Percentiles rank a stretch among this genome's conserved stretches.
Conservation (phyloP, 169 alveolate genomes). For the Babesia sp. region DNA sequence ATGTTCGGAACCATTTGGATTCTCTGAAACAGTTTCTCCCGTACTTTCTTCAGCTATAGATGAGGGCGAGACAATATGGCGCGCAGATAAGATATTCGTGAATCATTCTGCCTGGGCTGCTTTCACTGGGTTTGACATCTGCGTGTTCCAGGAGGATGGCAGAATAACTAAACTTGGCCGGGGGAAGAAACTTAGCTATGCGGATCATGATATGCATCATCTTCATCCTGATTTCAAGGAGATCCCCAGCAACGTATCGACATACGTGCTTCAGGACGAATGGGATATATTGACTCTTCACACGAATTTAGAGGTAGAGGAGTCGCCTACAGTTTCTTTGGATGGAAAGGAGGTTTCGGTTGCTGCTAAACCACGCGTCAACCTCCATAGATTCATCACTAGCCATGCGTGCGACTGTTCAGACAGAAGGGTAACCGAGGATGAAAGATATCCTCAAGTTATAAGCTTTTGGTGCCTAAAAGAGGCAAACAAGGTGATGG, state of each 20-base stretch:
- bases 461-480: constrained; percentile 60
- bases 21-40: constrained; percentile 13
- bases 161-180: constrained; percentile 21
- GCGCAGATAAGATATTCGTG: constrained; percentile 23
- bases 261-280: constrained; percentile 38
- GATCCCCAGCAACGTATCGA: constrained; percentile 43
- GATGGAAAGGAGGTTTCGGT: not conserved
- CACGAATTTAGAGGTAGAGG: constrained; percentile 2
- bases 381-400: not conserved
- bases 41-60: constrained; percentile 1
- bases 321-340: not conserved
- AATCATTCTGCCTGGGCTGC: not conserved
- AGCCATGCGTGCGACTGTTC: not conserved
- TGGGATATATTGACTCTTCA: constrained; percentile 42
- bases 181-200: constrained; percentile 19
- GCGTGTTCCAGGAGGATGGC: constrained; percentile 2
- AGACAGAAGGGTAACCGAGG: not conserved
- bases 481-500: constrained; percentile 23
- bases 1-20: constrained; percentile 36
- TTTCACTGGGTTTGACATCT: constrained; percentile 23
- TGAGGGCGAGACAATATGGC: constrained; percentile 19
- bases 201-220: constrained; percentile 49
- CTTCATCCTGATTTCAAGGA: constrained; percentile 17
- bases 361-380: too few species aligned
- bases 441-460: constrained; percentile 30